Conservation (phyloP, 179 eudicot species). For the Pouteria campechiana region DNA sequence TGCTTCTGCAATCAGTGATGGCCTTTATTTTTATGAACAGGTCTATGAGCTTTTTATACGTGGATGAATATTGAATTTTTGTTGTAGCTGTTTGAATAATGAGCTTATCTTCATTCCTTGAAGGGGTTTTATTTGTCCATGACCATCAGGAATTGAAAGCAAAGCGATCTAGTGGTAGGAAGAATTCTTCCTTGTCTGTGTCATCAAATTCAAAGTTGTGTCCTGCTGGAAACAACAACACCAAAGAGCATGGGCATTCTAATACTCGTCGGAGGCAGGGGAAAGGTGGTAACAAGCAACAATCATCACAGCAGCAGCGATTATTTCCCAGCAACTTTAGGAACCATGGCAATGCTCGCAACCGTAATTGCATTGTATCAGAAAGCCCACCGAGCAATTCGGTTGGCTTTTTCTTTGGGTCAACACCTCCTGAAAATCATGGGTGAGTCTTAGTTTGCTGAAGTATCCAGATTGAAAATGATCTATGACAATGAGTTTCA, state of each 20-base stretch:
- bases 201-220: slow-evolving; percentile 13
- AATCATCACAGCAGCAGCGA: slow-evolving; percentile 43
- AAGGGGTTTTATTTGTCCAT: not conserved
- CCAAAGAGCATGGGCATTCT: slow-evolving; percentile 34
- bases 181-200: slow-evolving; percentile 18
- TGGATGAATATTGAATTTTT: not conserved
- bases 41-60: slow-evolving; percentile 16
- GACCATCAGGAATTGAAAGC: slow-evolving; percentile 59
- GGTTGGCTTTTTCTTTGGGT: slow-evolving; percentile 84
- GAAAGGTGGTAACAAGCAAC: slow-evolving; percentile 55
- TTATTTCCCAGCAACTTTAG: slow-evolving; percentile 48
- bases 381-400: slow-evolving; percentile 94
- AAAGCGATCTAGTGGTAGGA: slow-evolving; percentile 44
- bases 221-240: slow-evolving; percentile 23
- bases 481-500: too few relatives aligned
- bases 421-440: slow-evolving; percentile 85
- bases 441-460: slow-evolving; percentile 33
- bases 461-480: too few relatives aligned
- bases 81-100: not conserved
- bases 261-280: slow-evolving; percentile 50
- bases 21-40: slow-evolving; percentile 88
- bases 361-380: slow-evolving; percentile 39
- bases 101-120: too few relatives aligned
- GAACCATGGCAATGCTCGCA: slow-evolving; percentile 47
- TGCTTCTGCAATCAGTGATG: slow-evolving; percentile 79